phyloP scores from a whole-genome alignment of 2,329 filamentous ascomycete species.

The Fusarium pseudocircinatum region DNA sequence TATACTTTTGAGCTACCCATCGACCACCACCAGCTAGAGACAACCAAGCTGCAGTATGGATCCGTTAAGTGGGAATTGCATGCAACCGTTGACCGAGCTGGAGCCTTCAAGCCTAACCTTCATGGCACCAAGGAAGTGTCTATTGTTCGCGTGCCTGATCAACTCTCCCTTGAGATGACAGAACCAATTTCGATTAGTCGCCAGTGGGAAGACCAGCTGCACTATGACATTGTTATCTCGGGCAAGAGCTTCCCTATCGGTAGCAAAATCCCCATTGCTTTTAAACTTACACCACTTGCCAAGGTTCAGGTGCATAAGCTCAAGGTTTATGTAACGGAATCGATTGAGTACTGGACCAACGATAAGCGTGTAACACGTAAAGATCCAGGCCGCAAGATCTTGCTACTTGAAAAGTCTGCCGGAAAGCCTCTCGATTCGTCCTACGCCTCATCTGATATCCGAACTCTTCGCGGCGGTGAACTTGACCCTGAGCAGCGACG shows the following conservation, averaged over 20 bases:
- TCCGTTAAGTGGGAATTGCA: slow-evolving; percentile 90
- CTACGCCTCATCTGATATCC: slow-evolving; percentile 79
- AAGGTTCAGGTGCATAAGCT: slow-evolving; percentile 95
- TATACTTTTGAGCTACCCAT: slow-evolving; percentile 87
- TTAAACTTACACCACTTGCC: slow-evolving; percentile 90
- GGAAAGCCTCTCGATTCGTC: slow-evolving; percentile 78
- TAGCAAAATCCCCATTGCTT: slow-evolving; percentile 87
- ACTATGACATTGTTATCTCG: slow-evolving; percentile 96
- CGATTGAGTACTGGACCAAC: slow-evolving; percentile 88
- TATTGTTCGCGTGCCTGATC: slow-evolving; percentile 85
- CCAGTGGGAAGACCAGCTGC: slow-evolving; percentile 93
- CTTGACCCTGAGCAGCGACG: slow-evolving; percentile 62
- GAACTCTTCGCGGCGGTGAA: slow-evolving; percentile 82
- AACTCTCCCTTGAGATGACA: slow-evolving; percentile 87
- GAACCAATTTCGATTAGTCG: slow-evolving; percentile 94
- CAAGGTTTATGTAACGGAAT: slow-evolving; percentile 91
- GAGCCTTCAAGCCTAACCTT: slow-evolving; percentile 89
- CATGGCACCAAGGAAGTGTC: slow-evolving; percentile 83
- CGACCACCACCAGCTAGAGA: slow-evolving; percentile 88
- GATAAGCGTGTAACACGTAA: slow-evolving; percentile 86
- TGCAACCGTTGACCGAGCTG: slow-evolving; percentile 83
- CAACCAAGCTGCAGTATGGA: slow-evolving; percentile 86
- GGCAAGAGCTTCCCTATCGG: slow-evolving; percentile 94
- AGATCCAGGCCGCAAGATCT: slow-evolving; percentile 83
- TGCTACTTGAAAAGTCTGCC: slow-evolving; percentile 88